These are phyloP conservation scores for Apiospora pterosperma DNA, from an alignment of 2,329 filamentous ascomycete species.

Conservation along the genomic window DNA sequence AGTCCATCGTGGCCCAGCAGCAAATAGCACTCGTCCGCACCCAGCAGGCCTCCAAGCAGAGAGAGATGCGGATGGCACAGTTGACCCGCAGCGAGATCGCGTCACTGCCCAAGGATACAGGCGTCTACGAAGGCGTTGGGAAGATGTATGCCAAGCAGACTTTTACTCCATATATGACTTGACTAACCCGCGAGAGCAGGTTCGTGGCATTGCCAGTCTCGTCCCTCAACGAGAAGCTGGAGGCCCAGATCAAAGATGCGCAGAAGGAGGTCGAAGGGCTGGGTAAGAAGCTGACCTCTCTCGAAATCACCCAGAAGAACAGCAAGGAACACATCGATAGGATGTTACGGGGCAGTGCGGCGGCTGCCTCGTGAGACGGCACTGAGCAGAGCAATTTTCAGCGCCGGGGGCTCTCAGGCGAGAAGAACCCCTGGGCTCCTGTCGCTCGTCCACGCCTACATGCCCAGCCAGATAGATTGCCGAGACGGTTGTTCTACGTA, in stretches of 20 bases:
- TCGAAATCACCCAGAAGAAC: slow-evolving; percentile 94
- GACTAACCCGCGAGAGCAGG: slow-evolving; percentile 5
- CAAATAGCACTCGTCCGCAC: slow-evolving; percentile 84
- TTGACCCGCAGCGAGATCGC: slow-evolving; percentile 81
- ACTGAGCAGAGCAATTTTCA: background rate
- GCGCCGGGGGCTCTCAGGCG: too few species aligned
- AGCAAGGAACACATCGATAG: slow-evolving; percentile 87
- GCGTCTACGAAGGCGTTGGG: slow-evolving; percentile 90
- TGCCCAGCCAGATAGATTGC: background rate
- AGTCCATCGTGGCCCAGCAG: slow-evolving; percentile 84
- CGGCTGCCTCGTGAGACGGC: slow-evolving; percentile 22
- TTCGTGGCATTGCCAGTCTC: slow-evolving; percentile 43
- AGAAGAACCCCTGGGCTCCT: background rate
- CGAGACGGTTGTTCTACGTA: too few species aligned
- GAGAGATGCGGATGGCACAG: slow-evolving; percentile 84
- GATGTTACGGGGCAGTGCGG: slow-evolving; percentile 60
- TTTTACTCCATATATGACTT: background rate
- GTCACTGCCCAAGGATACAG: slow-evolving; percentile 70
- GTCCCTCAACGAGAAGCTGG: slow-evolving; percentile 72
- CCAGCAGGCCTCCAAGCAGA: slow-evolving; percentile 80
- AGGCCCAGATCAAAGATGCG: slow-evolving; percentile 69
- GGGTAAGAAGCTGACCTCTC: slow-evolving; percentile 85
- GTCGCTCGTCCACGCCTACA: background rate
- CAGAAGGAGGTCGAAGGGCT: slow-evolving; percentile 77
- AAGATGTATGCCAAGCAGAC: slow-evolving; percentile 71